A percentile compares a stretch with the other conserved stretches of the same genome.
phyloP scores from a whole-genome alignment of 108 stramenopile genomes.

The Mediolabrus comicus region DNA sequence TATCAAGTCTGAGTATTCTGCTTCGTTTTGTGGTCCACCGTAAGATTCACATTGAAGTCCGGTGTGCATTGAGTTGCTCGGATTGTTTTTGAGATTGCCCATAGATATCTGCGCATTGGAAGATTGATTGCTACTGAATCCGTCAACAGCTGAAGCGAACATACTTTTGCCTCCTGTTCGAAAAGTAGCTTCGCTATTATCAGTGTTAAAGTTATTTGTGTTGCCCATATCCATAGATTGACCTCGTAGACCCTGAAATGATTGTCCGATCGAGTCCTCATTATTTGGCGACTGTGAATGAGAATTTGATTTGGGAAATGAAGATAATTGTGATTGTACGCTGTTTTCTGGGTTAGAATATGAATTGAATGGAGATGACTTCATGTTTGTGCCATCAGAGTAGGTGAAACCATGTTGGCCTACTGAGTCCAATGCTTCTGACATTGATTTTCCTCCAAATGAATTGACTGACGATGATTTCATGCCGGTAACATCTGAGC shows the following conservation, averaged over 20 bases:
- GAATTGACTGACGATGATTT: too few species aligned
- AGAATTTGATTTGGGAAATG: too few species aligned
- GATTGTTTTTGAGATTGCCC: neutral
- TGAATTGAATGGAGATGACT: neutral
- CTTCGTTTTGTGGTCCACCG: conserved; percentile 21
- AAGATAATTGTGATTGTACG: too few species aligned
- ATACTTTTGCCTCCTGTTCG: too few species aligned
- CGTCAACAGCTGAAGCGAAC: neutral
- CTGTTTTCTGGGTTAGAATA: too few species aligned
- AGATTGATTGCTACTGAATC: neutral
- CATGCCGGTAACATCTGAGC: too few species aligned
- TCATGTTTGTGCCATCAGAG: neutral
- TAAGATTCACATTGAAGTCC: conserved; percentile 18
- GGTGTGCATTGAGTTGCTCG: neutral
- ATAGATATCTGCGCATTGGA: neutral
- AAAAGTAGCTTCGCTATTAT: too few species aligned
- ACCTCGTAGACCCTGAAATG: neutral
- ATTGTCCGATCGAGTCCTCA: neutral
- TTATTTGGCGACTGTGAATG: neutral
- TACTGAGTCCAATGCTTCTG: neutral
- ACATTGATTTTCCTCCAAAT: neutral
- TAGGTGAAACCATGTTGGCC: neutral
- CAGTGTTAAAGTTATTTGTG: too few species aligned
- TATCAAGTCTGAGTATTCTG: conserved; percentile 32
- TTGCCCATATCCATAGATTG: neutral